Evolutionary conservation across 495 filamentous ascomycete species (phyloP).

Genomic region (Elasticomyces elasticus): DNA sequence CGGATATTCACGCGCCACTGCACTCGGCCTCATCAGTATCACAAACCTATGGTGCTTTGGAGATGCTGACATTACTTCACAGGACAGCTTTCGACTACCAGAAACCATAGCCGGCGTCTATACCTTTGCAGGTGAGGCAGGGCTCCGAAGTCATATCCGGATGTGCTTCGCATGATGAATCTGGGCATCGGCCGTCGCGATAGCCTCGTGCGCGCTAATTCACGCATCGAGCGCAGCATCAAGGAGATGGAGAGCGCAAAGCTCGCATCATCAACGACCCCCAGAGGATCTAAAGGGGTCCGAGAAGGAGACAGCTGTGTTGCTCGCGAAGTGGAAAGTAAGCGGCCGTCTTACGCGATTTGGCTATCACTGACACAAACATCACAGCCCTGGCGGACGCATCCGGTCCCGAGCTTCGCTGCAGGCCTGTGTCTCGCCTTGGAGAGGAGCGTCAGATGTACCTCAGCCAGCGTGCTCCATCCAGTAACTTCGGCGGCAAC

Average conservation of each 20-base stretch:
- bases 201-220: neutral
- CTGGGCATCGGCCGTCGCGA: constrained; percentile 13
- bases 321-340: constrained; percentile 11
- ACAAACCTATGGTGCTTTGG: no score
- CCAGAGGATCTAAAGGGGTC: neutral
- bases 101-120: no score
- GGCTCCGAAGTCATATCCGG: no score
- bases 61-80: no score
- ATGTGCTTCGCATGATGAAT: constrained; percentile 7
- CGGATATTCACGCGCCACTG: no score
- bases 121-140: no score
- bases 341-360: neutral
- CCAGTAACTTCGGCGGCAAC: neutral
- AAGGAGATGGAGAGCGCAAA: neutral
- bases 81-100: no score
- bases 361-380: neutral
- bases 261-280: neutral
- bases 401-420: constrained; percentile 1
- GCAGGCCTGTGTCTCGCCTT: neutral
- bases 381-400: neutral
- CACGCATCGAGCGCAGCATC: neutral
- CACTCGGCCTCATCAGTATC: no score
- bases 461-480: neutral
- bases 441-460: constrained; percentile 8
- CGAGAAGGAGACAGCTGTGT: neutral